Base-by-base conservation (phyloP, 1,139 yeast species). In the Nakaseomyces uthaithaninus region DNA sequence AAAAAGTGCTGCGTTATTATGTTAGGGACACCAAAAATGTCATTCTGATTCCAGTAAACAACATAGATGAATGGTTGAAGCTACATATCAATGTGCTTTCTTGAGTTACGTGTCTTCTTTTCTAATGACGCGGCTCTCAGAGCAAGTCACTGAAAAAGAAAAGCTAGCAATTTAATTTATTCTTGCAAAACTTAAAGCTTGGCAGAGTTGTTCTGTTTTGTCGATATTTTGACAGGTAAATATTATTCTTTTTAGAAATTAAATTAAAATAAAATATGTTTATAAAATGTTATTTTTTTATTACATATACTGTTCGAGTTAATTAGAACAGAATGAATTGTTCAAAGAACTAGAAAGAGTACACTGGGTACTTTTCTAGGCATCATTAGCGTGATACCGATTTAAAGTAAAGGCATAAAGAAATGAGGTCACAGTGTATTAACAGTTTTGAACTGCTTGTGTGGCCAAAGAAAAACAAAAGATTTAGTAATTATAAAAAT, bases 41-140 rank as follows among this genome's bases (percentile, higher is more conserved):
- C 0, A 45, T 54, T 2, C 25, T 57, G 12, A 45, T 60, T 3
- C 40, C 49, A 9, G 44, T 59, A 12, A 43, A 44, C 9, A 55
- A 47, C 40, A 50, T 54, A 17, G 63, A 60, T 40, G 65, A 60
- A 34, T 60, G 65, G 64, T 44, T 60, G 14, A 53, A 49, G 27
- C 39, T 60, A 22, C 65, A 60, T 40, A 54, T 59, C 15, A 60
- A 60, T 36, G 52, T 60, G 24, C 17, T 31, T n/a, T n/a, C n/a
- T n/a, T n/a, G n/a, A n/a, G n/a, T n/a, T n/a, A n/a, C n/a, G n/a
- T n/a, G n/a, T n/a, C n/a, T n/a, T n/a, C n/a, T n/a, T n/a, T n/a
- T n/a, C n/a, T n/a, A n/a, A n/a, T n/a, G n/a, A n/a, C n/a, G n/a
- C n/a, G n/a, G n/a, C n/a, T n/a, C n/a, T n/a, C n/a, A n/a, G n/a